Percentiles rank a stretch among this genome's conserved stretches.
Conservation (phyloP, 306 rosid genomes). For the Rubus idaeus region DNA sequence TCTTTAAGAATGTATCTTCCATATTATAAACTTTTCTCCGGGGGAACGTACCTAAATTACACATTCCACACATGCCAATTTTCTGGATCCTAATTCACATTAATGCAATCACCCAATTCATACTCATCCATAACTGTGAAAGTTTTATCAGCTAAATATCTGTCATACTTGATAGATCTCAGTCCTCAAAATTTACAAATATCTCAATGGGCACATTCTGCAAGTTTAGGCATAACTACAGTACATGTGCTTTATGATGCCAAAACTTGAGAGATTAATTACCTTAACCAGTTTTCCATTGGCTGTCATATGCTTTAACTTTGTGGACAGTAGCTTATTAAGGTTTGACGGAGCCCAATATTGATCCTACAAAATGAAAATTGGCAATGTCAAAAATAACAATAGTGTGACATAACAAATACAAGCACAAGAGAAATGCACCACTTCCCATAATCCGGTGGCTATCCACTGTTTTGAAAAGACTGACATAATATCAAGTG, state of each 20-base stretch:
- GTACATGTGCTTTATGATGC: not conserved
- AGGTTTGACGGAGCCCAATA: constrained; percentile 77
- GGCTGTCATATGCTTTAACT: constrained; percentile 78
- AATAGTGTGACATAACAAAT: constrained; percentile 12
- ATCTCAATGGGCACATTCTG: not conserved
- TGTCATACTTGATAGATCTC: constrained; percentile 15
- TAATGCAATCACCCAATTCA: not conserved
- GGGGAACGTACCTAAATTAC: constrained; percentile 2
- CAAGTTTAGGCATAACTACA: constrained; percentile 20
- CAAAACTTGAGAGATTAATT: constrained; percentile 26
- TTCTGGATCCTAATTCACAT: not conserved
- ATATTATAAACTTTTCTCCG: constrained; percentile 15
- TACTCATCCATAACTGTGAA: not conserved
- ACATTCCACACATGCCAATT: constrained; percentile 17
- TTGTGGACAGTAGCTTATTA: constrained; percentile 62
- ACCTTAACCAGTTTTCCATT: constrained; percentile 83
- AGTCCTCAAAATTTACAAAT: constrained; percentile 18
- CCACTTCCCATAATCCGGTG: constrained; percentile 2
- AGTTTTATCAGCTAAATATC: not conserved
- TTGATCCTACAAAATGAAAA: constrained; percentile 55
- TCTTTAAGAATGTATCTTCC: constrained; percentile 5
- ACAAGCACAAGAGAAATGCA: not conserved
- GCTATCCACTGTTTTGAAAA: constrained; percentile 3
- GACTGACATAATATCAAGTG: constrained; percentile 13
- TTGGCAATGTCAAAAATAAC: constrained; percentile 23